Percentiles rank a stretch among this genome's conserved stretches.
Evolutionary conservation across 257 asterid genomes (phyloP).

Genomic region (Solanum raphanifolium): DNA sequence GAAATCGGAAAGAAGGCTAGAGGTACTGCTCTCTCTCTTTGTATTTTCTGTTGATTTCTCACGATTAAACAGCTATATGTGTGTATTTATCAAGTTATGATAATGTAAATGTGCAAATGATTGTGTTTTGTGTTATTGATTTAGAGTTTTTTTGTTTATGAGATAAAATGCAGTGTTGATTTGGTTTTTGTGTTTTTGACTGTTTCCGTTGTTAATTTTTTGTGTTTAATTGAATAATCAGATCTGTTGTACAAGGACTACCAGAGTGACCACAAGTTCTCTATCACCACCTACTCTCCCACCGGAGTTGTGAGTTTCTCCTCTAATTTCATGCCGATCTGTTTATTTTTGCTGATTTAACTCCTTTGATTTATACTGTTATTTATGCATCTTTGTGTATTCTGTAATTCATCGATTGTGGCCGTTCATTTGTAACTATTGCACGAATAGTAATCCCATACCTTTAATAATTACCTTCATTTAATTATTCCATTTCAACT

Average conservation of each 20-base stretch:
- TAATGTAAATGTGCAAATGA: neutral
- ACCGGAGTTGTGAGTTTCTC: constrained; percentile 28
- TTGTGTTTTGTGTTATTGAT: neutral
- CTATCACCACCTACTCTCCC: constrained; percentile 34
- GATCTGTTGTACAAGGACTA: constrained; percentile 45
- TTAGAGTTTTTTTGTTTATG: neutral
- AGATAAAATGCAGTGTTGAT: neutral
- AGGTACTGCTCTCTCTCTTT: constrained; percentile 28
- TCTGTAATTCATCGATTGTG: neutral
- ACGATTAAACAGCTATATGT: neutral
- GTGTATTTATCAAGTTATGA: neutral
- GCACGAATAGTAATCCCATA: neutral
- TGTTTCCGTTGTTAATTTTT: neutral
- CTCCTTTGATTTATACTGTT: neutral
- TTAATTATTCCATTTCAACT: neutral
- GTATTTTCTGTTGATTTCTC: neutral
- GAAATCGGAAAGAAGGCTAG: constrained; percentile 80
- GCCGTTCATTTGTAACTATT: neutral
- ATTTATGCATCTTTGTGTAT: neutral
- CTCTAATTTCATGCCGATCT: neutral
- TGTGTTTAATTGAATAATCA: constrained; percentile 3
- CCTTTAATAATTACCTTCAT: neutral
- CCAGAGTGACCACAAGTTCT: constrained; percentile 41
- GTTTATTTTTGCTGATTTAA: neutral
- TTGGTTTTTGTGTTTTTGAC: neutral